Evolutionary conservation across 331 rosid genomes (phyloP).

Genomic region (Prunus yedoensis): DNA sequence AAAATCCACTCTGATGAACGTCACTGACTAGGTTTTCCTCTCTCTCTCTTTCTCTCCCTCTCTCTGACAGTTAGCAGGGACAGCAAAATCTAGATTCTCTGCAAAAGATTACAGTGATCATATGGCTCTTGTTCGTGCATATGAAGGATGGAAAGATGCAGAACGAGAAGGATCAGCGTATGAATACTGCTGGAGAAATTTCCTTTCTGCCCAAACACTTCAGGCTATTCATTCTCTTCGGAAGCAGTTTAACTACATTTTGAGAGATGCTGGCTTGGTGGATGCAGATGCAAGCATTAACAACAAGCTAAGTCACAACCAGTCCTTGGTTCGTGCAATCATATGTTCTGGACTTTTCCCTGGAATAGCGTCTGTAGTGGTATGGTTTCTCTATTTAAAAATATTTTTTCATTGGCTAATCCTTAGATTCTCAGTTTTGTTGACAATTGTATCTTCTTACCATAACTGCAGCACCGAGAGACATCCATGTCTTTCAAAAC

Average conservation of each 20-base stretch:
- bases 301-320: constrained; percentile 84
- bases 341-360: constrained; percentile 98
- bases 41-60: constrained; percentile 15
- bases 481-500: constrained; percentile 98
- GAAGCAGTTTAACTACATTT: constrained; percentile 85
- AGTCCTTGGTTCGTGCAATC: constrained; percentile 87
- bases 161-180: constrained; percentile 97
- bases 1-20: neutral
- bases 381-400: constrained; percentile 36
- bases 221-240: constrained; percentile 97
- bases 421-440: constrained; percentile 14
- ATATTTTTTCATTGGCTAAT: constrained; percentile 11
- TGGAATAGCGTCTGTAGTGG: constrained; percentile 96
- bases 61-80: constrained; percentile 82
- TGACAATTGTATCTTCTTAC: constrained; percentile 25
- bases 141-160: constrained; percentile 99
- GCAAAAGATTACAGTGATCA: constrained; percentile 98
- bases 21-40: neutral
- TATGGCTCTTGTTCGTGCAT: constrained; percentile 99
- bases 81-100: constrained; percentile 95
- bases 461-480: constrained; percentile 84
- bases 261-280: constrained; percentile 83
- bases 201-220: constrained; percentile 94
- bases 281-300: constrained; percentile 64
- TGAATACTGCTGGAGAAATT: constrained; percentile 98